Conservation (phyloP, 106 monocot genomes). For the Gastrodia elata region DNA sequence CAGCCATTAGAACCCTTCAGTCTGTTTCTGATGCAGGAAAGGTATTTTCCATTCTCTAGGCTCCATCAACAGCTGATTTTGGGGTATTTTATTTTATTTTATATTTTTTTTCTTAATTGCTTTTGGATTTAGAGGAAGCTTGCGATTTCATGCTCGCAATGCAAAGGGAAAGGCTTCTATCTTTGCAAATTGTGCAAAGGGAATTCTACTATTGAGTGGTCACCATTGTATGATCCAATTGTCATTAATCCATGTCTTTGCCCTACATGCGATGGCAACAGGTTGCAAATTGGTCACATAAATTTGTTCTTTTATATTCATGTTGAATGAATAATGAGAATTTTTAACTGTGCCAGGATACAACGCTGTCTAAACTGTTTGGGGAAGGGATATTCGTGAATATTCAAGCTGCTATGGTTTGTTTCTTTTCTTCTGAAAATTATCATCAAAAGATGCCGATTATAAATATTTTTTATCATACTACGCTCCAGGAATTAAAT, state of each 20-base stretch:
- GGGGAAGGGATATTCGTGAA: conserved; percentile 52
- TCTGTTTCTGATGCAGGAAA: conserved; percentile 34
- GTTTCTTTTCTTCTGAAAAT: conserved; percentile 2
- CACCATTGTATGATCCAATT: conserved; percentile 78
- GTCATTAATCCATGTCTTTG: conserved; percentile 82
- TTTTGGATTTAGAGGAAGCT: conserved; percentile 31
- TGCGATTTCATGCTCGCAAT: conserved; percentile 37
- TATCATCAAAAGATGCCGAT: not conserved
- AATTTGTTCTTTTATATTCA: not conserved
- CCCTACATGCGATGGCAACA: conserved; percentile 89
- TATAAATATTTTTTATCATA: not conserved
- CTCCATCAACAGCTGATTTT: not conserved
- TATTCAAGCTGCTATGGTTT: not conserved
- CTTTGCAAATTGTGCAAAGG: conserved; percentile 75
- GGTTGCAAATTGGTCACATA: conserved; percentile 13
- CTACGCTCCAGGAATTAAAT: no score
- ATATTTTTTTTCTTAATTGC: conserved; percentile 3
- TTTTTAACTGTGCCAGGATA: conserved; percentile 29
- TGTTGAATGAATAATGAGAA: not conserved
- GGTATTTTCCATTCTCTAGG: conserved; percentile 15
- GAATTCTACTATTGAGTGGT: conserved; percentile 70
- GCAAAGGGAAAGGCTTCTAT: conserved; percentile 80
- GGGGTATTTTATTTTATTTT: not conserved
- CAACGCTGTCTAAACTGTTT: conserved; percentile 72
- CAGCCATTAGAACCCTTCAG: conserved; percentile 35